Evolutionary conservation across 2,329 filamentous ascomycete genomes (phyloP), one percentile per base, ranked within the genome.

Genomic region (Colletotrichum neosansevieriae): DNA sequence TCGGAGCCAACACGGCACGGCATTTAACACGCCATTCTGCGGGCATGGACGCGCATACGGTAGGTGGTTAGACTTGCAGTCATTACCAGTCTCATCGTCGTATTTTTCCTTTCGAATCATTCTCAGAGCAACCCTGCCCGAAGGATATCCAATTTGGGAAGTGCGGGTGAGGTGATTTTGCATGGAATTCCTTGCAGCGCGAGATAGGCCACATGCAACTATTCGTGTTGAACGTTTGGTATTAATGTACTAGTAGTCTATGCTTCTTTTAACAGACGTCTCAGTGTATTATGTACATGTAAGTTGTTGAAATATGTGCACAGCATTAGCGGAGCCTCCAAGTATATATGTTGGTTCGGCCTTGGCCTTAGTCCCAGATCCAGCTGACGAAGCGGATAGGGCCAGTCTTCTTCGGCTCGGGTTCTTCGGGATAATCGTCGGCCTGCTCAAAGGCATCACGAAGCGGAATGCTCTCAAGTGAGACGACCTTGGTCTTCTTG

Each of bases 401-500:
- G 1, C 78, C 74, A 19, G 71, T 73, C 21, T 69, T 61, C 70
- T 75, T 76, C 17, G 60, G 59, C 49, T 75, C 70, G 1, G 72
- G 72, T 47, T 79, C 76, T 3, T 80, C 77, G 3, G 73, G 71
- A 49, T 75, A 73, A 19, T 75, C 70, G 11, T 83, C 81, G 11
- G 79, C 79, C 72, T 86, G 84, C 17, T 83, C 79, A 3, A 90
- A 80, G 0, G 86, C 87, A 9, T 84, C 82, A 1, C 78, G 74
- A 0, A 90, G 76, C 0, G 87, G 85, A 42, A 90, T 84, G 4
- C 83, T 80, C 11, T 81, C 77, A 4, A 90, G 76, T 0, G 83
- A 75, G 7, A 87, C 79, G 10, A 88, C 74, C 63, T 85, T 86
- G 0, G 90, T 91, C 71, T 87, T 85, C 75, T 91, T 91, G 74